Conservation (phyloP, 1,139 yeast genomes). For the Pichia sp. region DNA sequence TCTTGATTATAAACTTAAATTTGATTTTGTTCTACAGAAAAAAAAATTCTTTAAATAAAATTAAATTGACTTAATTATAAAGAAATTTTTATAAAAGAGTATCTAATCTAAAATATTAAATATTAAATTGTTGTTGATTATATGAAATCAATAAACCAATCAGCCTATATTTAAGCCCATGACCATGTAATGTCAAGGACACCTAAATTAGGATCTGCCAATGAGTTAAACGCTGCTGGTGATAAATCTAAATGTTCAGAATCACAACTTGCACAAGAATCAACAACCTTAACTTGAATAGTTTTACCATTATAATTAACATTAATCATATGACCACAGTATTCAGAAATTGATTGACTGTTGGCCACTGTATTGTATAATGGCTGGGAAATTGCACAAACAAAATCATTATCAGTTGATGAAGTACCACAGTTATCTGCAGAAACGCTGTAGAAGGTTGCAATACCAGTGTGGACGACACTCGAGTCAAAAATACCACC, state of each 20-base stretch:
- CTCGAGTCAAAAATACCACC: slow-evolving; percentile 2
- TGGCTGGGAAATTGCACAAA: slow-evolving; percentile 30
- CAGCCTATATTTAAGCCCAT: slow-evolving; percentile 25
- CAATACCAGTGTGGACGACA: slow-evolving; percentile 28
- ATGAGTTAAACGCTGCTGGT: slow-evolving; percentile 43
- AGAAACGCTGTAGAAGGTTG: slow-evolving; percentile 30
- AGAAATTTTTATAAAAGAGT: not conserved
- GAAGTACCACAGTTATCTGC: slow-evolving; percentile 32
- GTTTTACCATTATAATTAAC: slow-evolving; percentile 39
- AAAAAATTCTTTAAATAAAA: not conserved
- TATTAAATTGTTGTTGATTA: too few relatives aligned
- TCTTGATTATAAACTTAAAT: not conserved
- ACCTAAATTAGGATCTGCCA: slow-evolving; percentile 43
- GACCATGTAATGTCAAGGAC: slow-evolving; percentile 43
- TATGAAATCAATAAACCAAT: not conserved
- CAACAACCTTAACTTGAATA: slow-evolving; percentile 47
- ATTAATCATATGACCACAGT: slow-evolving; percentile 44
- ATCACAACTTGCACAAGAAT: slow-evolving; percentile 47
- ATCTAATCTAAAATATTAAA: not conserved
- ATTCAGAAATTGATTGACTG: slow-evolving; percentile 30
- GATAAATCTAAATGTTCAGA: slow-evolving; percentile 45
- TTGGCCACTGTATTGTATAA: slow-evolving; percentile 26
- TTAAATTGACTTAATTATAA: not conserved
- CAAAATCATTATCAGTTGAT: slow-evolving; percentile 26
- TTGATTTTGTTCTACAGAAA: not conserved